Conservation (phyloP, 2,329 filamentous ascomycete species). For the Fonsecaea nubica region DNA sequence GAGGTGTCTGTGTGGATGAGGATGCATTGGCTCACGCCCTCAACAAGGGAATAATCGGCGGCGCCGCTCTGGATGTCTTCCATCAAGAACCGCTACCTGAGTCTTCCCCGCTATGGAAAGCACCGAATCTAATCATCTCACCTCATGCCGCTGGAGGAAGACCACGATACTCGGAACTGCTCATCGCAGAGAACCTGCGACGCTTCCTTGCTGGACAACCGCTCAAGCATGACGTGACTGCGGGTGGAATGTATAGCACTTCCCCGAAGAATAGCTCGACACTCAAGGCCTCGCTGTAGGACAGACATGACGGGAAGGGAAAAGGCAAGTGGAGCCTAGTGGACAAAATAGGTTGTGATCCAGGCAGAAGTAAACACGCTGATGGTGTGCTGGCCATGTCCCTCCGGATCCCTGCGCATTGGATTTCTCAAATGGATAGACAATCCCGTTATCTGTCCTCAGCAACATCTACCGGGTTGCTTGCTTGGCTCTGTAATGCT, state of each 20-base stretch:
- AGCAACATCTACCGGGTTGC: neutral
- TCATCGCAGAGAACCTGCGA: constrained; percentile 68
- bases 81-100: constrained; percentile 69
- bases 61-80: constrained; percentile 74
- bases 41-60: constrained; percentile 62
- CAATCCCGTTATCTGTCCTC: neutral
- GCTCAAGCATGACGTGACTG: constrained; percentile 57
- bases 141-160: constrained; percentile 46
- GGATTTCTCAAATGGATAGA: neutral
- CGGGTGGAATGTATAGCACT: constrained; percentile 17
- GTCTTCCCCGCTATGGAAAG: constrained; percentile 61
- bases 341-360: neutral
- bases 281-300: constrained; percentile 20
- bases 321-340: neutral
- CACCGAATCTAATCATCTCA: constrained; percentile 30
- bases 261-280: constrained; percentile 5
- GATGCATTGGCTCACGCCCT: constrained; percentile 33
- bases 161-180: constrained; percentile 64
- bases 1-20: constrained; percentile 34
- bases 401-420: neutral
- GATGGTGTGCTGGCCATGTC: neutral
- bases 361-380: neutral
- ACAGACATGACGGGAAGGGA: neutral
- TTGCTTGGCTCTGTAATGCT: neutral
- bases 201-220: constrained; percentile 64